Conservation (phyloP, 371 early-diverging fungal genomes). For the Mucor lusitanicus region DNA sequence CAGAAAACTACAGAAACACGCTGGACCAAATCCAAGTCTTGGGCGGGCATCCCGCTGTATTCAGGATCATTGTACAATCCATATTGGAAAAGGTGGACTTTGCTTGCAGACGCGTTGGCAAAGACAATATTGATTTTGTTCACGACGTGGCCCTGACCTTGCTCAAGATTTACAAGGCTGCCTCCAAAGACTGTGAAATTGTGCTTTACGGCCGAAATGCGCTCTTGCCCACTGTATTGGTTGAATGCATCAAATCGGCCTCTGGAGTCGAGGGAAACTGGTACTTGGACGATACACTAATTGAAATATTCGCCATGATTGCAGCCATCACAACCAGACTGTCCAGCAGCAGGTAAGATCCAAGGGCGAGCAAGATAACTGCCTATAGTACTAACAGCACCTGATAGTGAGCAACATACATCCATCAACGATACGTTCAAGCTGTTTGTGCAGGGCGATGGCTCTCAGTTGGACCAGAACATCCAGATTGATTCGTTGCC, state of each 20-base stretch:
- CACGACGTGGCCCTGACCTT: slow-evolving; percentile 20
- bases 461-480: background rate
- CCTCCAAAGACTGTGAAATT: slow-evolving; percentile 18
- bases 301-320: slow-evolving; percentile 20
- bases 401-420: slow-evolving; percentile 12
- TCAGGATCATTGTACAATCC: slow-evolving; percentile 18
- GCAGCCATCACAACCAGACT: slow-evolving; percentile 20
- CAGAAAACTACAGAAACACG: slow-evolving; percentile 2
- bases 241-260: slow-evolving; percentile 1
- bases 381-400: background rate
- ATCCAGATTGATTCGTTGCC: background rate
- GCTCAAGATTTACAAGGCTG: slow-evolving; percentile 11
- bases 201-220: slow-evolving; percentile 13
- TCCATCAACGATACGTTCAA: slow-evolving; percentile 8
- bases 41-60: slow-evolving; percentile 11
- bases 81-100: slow-evolving; percentile 18
- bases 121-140: slow-evolving; percentile 13
- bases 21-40: slow-evolving; percentile 14
- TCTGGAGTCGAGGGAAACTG: slow-evolving; percentile 5
- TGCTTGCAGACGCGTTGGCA: slow-evolving; percentile 12
- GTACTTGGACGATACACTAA: slow-evolving; percentile 18
- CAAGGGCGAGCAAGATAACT: too few species aligned
- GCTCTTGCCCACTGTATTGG: slow-evolving; percentile 21
- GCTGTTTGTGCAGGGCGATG: slow-evolving; percentile 14
- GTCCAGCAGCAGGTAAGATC: slow-evolving; percentile 17